A percentile compares a stretch with the other conserved stretches of the same genome.
These are phyloP conservation scores for Eragrostis nindensis DNA, from an alignment of 176 grass and related monocot genomes.

Conservation along the genomic window DNA sequence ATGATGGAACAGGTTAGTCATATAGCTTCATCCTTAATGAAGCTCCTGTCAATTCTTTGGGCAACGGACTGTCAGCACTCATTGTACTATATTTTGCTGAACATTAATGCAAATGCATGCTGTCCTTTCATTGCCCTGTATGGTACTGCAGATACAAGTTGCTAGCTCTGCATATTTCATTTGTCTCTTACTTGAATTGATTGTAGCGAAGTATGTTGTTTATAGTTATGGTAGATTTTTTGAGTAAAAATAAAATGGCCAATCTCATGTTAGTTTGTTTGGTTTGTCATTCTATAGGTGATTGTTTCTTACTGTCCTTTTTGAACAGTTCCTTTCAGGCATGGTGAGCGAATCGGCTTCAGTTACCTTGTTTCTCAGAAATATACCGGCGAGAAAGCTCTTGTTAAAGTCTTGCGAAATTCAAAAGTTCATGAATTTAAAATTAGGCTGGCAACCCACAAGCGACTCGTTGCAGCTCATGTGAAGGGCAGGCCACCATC, in stretches of 20 bases:
- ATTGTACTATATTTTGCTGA: constrained; percentile 12
- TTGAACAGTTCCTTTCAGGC: constrained; percentile 90
- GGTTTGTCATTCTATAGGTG: neutral
- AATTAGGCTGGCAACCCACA: constrained; percentile 87
- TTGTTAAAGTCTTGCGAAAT: constrained; percentile 73
- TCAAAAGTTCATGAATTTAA: constrained; percentile 83
- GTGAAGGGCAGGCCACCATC: constrained; percentile 87
- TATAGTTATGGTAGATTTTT: neutral
- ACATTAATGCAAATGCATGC: neutral
- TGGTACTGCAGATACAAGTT: too few relatives aligned
- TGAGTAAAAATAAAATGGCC: neutral
- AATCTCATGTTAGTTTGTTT: neutral
- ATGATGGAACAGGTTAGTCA: constrained; percentile 82
- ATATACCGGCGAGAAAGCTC: constrained; percentile 89
- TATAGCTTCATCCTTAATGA: constrained; percentile 4
- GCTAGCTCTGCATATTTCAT: neutral
- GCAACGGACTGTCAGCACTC: neutral
- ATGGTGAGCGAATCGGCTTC: constrained; percentile 96
- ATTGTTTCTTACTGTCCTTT: constrained; percentile 16
- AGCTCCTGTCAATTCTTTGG: neutral
- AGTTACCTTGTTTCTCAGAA: constrained; percentile 98
- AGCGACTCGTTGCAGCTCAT: constrained; percentile 82
- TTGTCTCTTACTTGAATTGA: neutral
- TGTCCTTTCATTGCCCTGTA: neutral
- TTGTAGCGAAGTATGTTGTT: neutral